Percentiles rank a stretch among this genome's conserved stretches.
These are phyloP conservation scores for Arthroderma sp. DNA, from an alignment of 2,329 filamentous ascomycete species.

Conservation along the genomic window DNA sequence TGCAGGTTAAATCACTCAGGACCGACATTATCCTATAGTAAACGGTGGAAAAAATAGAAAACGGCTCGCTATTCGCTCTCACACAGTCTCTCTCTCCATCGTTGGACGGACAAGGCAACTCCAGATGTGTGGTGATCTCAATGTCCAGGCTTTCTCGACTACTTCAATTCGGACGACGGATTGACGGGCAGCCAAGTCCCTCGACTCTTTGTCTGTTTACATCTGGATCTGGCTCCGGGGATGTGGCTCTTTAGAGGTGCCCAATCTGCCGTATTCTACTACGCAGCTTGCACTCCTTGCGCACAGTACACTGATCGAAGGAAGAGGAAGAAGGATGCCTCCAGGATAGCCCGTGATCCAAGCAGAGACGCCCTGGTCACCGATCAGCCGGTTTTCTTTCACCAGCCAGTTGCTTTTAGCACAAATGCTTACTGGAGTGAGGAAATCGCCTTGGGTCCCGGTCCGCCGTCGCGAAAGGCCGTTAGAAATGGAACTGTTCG, in stretches of 20 bases:
- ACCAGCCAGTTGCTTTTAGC: conserved; percentile 64
- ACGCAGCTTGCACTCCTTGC: conserved; percentile 44
- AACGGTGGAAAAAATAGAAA: no score
- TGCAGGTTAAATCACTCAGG: no score
- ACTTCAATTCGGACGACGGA: no score
- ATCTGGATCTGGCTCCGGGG: not conserved
- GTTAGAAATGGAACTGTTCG: conserved; percentile 44
- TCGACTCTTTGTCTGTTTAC: no score
- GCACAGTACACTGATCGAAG: conserved; percentile 55
- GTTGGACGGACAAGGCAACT: no score
- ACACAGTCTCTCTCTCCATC: no score
- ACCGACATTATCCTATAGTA: no score
- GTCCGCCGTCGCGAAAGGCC: conserved; percentile 49
- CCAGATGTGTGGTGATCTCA: no score
- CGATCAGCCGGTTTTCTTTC: conserved; percentile 60
- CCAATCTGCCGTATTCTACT: conserved; percentile 39
- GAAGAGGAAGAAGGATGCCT: conserved; percentile 57
- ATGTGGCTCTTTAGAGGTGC: conserved; percentile 38
- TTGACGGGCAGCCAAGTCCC: no score
- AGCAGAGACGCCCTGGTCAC: conserved; percentile 42
- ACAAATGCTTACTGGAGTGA: conserved; percentile 84
- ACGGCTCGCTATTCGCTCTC: no score
- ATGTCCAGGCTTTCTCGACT: no score
- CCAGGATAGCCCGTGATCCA: conserved; percentile 53
- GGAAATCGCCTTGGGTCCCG: conserved; percentile 72